These are phyloP conservation scores for Entoloma clypeatum DNA, from an alignment of 1,284 basidiomycete genomes.

Conservation along the genomic window DNA sequence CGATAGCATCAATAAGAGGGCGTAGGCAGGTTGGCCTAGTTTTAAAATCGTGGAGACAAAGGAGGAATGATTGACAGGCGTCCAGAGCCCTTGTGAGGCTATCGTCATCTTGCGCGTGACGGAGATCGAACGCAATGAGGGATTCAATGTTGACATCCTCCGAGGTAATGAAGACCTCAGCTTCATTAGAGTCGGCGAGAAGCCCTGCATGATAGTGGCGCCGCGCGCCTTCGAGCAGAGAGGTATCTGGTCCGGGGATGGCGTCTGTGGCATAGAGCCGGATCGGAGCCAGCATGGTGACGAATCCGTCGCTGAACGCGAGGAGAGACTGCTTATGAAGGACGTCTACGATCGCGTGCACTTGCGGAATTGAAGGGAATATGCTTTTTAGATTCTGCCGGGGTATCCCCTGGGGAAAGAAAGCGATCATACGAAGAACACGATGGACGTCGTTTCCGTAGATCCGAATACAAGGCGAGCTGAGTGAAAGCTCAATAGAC, in stretches of 20 bases:
- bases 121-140: constrained; percentile 5
- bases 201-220: constrained; percentile 1
- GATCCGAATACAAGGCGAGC: constrained; percentile 11
- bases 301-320: constrained; percentile 8
- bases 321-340: constrained; percentile 10
- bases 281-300: constrained; percentile 15
- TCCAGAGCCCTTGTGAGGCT: not conserved
- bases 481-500: constrained; percentile 10
- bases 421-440: constrained; percentile 11
- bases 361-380: not conserved
- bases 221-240: constrained; percentile 3
- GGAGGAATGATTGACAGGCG: not conserved
- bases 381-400: not conserved
- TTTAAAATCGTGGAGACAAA: constrained; percentile 2
- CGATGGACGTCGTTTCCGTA: constrained; percentile 1
- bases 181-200: not conserved
- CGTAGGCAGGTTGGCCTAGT: constrained; percentile 4
- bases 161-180: not conserved
- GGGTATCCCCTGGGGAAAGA: constrained; percentile 13
- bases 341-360: not conserved
- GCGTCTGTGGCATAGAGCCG: constrained; percentile 9
- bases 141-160: constrained; percentile 15
- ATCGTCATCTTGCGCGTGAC: not conserved
- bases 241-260: not conserved
- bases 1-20: not conserved